phyloP scores from a whole-genome alignment of 1,284 basidiomycete species.

The Apiotrichum akiyoshidainum region DNA sequence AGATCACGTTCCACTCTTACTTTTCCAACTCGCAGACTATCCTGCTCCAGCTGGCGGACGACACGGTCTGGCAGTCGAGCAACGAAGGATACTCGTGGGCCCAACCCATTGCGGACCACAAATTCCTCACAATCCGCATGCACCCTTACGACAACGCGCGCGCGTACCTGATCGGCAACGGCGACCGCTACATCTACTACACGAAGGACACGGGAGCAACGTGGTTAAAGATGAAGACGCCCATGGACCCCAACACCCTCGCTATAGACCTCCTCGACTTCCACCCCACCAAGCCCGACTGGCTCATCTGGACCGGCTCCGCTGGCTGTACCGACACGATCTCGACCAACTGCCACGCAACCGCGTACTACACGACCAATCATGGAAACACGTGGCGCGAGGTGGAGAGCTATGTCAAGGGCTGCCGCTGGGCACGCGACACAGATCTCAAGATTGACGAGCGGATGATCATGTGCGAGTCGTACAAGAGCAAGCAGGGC shows the following conservation, averaged over 20 bases:
- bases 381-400: conserved; percentile 74
- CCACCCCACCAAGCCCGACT: conserved; percentile 76
- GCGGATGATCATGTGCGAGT: conserved; percentile 88
- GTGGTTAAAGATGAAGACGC: conserved; percentile 66
- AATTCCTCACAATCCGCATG: conserved; percentile 79
- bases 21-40: conserved; percentile 63
- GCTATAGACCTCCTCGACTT: conserved; percentile 75
- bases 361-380: conserved; percentile 69
- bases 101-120: conserved; percentile 60
- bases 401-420: conserved; percentile 81
- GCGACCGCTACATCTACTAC: conserved; percentile 62
- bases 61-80: conserved; percentile 82
- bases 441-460: conserved; percentile 72
- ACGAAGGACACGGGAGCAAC: conserved; percentile 75
- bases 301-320: conserved; percentile 85
- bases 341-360: conserved; percentile 60
- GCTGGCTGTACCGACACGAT: conserved; percentile 59
- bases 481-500: conserved; percentile 76
- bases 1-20: conserved; percentile 75
- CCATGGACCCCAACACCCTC: conserved; percentile 73
- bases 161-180: conserved; percentile 80
- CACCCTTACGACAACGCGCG: conserved; percentile 75
- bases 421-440: conserved; percentile 89
- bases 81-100: conserved; percentile 94
- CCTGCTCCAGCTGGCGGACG: conserved; percentile 73